These are phyloP conservation scores for Rehmannia glutinosa DNA, from an alignment of 257 asterid genomes.

Conservation along the genomic window DNA sequence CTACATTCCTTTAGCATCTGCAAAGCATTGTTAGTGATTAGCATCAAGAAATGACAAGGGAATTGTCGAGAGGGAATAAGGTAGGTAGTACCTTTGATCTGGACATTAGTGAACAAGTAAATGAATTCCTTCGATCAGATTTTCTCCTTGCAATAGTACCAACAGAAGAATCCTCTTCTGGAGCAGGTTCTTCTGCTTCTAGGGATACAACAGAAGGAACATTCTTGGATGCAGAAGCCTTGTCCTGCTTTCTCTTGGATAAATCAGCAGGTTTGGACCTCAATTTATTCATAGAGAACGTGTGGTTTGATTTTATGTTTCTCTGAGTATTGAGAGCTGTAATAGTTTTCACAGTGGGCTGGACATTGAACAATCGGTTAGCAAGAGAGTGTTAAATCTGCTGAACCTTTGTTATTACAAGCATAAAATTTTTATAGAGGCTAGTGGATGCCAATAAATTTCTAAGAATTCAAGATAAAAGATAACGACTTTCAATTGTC, in stretches of 20 bases:
- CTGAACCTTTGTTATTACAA: not conserved
- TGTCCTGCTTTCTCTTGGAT: slow-evolving; percentile 45
- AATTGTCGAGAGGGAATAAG: slow-evolving; percentile 9
- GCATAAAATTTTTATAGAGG: not conserved
- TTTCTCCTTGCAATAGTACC: slow-evolving; percentile 36
- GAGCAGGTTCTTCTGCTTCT: slow-evolving; percentile 40
- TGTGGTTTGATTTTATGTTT: slow-evolving; percentile 35
- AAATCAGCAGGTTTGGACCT: slow-evolving; percentile 37
- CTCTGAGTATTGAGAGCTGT: slow-evolving; percentile 30
- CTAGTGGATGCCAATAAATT: not conserved
- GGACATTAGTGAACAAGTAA: slow-evolving; percentile 60
- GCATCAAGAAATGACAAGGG: not conserved
- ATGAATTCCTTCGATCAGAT: slow-evolving; percentile 75
- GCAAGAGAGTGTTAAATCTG: not conserved
- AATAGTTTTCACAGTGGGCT: slow-evolving; percentile 38
- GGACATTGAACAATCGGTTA: slow-evolving; percentile 21
- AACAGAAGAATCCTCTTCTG: slow-evolving; percentile 36
- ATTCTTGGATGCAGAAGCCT: slow-evolving; percentile 34
- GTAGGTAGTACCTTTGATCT: slow-evolving; percentile 53
- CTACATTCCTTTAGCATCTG: slow-evolving; percentile 41
- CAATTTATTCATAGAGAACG: slow-evolving; percentile 33
- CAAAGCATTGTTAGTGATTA: slow-evolving; percentile 18
- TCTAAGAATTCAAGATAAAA: not conserved
- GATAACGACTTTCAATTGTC: not conserved
- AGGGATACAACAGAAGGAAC: slow-evolving; percentile 31